Base-by-base conservation (phyloP, 148 eudicot species). In the Cornus suecica region DNA sequence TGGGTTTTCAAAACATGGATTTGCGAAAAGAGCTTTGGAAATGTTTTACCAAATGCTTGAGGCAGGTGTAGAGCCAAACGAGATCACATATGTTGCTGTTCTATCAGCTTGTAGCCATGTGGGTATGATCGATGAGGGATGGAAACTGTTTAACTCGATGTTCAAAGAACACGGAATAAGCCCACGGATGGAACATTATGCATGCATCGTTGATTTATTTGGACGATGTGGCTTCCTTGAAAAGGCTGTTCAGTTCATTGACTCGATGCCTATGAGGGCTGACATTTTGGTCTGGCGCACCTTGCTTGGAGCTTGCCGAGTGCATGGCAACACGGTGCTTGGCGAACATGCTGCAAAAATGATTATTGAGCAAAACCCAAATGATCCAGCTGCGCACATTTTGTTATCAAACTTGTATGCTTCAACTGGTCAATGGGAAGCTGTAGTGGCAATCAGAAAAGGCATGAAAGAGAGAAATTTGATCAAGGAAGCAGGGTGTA, bases 81-180 rank as follows among this genome's bases (percentile, higher is more conserved):
- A 90, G 70, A 79, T 89, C 66, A 89, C 97, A 61, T 91, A 83
- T 61, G 34, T 86, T 34, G 87, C 93, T 25, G 89, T 91, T 77
- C 74, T 91, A 56, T 89, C 93, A 58, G 97, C 91, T 75, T 91
- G 93, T 83, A 91, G 97, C 73, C 93, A 89, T 61, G 89, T 71
- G 1, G 97, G 93, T 27, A 48, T 89, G 81, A 73, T 85, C 13
- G 72, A 85, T 16, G 89, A 88, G 84, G 97, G 97, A n/a, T 70
- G 81, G 83, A 77, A 72, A 56, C 84, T 86, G 74, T 89, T 89
- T 54, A 68, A 78, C n/a, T 79, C 87, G 23, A 89, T 89, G 93
- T 28, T 70, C 61, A 74, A 45, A 63, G 82, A 84, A 22, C 84
- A 89, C 70, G 83, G 84, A 42, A 80, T 91, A 74, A 76, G 54